These are phyloP conservation scores for Mrakia blollopis DNA, from an alignment of 768 basidiomycete species.

Conservation along the genomic window DNA sequence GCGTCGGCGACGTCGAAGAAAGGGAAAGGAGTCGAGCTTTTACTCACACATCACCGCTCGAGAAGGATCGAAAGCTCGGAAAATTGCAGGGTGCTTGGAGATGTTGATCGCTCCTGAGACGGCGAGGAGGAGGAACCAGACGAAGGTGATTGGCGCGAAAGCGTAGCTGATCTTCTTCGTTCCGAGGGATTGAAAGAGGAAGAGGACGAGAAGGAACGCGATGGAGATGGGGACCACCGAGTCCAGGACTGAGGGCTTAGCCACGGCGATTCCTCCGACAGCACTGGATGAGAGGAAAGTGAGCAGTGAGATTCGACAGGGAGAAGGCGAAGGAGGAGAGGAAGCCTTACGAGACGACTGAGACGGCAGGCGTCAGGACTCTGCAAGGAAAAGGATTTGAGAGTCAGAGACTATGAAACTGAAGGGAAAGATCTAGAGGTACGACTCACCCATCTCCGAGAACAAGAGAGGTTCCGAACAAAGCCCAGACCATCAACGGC, in stretches of 20 bases:
- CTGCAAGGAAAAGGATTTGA: too few relatives aligned
- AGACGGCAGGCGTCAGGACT: too few relatives aligned
- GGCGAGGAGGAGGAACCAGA: constrained; percentile 57
- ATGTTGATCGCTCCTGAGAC: constrained; percentile 59
- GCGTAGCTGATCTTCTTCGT: constrained; percentile 52
- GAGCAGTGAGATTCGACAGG: neutral
- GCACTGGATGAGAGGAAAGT: constrained; percentile 41
- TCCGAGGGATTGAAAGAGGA: constrained; percentile 59
- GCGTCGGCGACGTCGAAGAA: constrained; percentile 1
- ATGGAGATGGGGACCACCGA: constrained; percentile 59
- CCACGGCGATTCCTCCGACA: constrained; percentile 63
- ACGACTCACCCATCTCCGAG: too few relatives aligned
- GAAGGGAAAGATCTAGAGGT: too few relatives aligned
- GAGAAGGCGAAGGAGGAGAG: neutral
- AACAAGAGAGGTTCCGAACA: neutral
- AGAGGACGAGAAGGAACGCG: constrained; percentile 57
- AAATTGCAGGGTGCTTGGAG: constrained; percentile 54
- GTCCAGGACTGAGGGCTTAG: constrained; percentile 50
- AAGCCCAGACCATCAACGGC: constrained; percentile 55
- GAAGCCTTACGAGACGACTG: constrained; percentile 48
- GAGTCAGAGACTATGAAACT: neutral
- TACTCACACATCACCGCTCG: constrained; percentile 58
- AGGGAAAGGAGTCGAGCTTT: neutral
- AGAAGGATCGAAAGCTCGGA: constrained; percentile 63
- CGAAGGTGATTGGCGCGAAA: constrained; percentile 57